Conservation (phyloP, 176 grass and related monocot species). For the Carex kokanica region DNA sequence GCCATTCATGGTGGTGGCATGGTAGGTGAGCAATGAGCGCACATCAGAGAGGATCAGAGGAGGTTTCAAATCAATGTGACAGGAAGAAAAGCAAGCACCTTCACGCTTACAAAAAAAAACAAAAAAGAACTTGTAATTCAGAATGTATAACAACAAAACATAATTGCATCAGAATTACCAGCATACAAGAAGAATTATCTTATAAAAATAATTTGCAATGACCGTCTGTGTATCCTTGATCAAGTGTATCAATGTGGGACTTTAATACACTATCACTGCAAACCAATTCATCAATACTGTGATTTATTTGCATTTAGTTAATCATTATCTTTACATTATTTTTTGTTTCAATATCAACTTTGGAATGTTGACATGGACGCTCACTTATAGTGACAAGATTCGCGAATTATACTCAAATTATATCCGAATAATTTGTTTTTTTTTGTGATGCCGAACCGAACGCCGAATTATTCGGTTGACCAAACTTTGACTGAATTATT, state of each 20-base stretch:
- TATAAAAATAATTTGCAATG: background rate
- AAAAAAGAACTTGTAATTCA: background rate
- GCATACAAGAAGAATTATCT: too few species aligned
- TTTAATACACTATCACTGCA: background rate
- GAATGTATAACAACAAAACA: background rate
- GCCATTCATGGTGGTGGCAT: background rate
- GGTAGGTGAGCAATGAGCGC: background rate
- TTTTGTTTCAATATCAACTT: background rate
- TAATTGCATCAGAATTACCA: background rate
- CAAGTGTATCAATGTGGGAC: background rate
- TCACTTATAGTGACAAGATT: too few species aligned
- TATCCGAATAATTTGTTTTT: too few species aligned
- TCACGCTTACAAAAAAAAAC: background rate
- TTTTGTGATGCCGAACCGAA: too few species aligned
- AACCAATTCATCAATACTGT: background rate
- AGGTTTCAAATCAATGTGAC: slow-evolving; percentile 14
- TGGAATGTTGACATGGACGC: background rate
- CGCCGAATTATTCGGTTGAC: too few species aligned
- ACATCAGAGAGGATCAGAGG: background rate
- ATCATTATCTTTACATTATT: background rate
- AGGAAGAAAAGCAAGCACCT: background rate
- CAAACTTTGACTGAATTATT: too few species aligned
- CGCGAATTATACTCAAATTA: too few species aligned
- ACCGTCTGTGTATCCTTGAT: background rate
- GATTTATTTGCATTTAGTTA: background rate